Conservation (phyloP, 2,329 filamentous ascomycete genomes). For the Trichothecium sympodiale region DNA sequence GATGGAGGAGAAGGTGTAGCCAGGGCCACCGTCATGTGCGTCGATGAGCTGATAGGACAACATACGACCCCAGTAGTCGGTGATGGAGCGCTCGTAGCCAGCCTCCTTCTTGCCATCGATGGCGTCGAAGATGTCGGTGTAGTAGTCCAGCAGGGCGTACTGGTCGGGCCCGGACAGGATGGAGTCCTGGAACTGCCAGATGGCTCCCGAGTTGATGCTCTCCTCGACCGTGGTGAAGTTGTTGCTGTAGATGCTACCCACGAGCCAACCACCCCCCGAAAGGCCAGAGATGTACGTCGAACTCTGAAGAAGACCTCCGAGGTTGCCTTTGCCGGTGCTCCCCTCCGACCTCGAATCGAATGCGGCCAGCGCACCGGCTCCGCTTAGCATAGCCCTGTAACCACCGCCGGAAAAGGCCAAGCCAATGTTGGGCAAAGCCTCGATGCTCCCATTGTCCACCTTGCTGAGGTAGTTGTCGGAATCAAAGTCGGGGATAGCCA, state of each 20-base stretch:
- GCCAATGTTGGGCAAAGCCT: constrained; percentile 46
- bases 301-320: constrained; percentile 73
- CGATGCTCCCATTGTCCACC: constrained; percentile 15
- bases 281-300: constrained; percentile 72
- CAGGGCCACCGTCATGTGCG: constrained; percentile 59
- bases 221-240: constrained; percentile 59
- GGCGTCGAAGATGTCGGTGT: constrained; percentile 21
- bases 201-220: constrained; percentile 19
- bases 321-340: constrained; percentile 41
- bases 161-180: constrained; percentile 24
- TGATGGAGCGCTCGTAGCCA: constrained; percentile 52
- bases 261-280: constrained; percentile 74
- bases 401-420: constrained; percentile 76
- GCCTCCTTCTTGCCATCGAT: constrained; percentile 26
- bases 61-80: constrained; percentile 82
- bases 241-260: constrained; percentile 74
- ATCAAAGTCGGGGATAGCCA: constrained; percentile 70
- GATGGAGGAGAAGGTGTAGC: constrained; percentile 70
- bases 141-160: constrained; percentile 27
- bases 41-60: constrained; percentile 82
- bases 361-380: constrained; percentile 67
- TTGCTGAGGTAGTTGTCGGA: constrained; percentile 54
- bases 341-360: constrained; percentile 61
- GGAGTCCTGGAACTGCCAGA: constrained; percentile 30
- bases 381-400: constrained; percentile 77